Evolutionary conservation across 345 rosid species (phyloP).

Genomic region (Odontarrhena argentea): DNA sequence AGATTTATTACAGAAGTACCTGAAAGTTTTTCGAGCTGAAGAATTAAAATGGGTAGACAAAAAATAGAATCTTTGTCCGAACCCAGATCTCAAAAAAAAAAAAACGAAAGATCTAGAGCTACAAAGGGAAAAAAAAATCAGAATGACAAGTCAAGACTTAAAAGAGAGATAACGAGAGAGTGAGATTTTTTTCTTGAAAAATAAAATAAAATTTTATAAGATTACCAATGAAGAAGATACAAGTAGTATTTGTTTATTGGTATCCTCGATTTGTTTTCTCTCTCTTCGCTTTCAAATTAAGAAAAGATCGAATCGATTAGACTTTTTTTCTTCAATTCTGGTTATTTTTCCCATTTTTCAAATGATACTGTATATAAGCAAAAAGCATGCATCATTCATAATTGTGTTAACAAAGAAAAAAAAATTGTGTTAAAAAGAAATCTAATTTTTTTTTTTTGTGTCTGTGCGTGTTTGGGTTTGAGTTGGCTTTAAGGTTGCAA

Average conservation of each 20-base stretch:
- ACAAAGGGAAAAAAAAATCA: background rate
- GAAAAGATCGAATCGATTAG: background rate
- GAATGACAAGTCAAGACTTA: conserved; percentile 8
- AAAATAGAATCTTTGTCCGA: conserved; percentile 39
- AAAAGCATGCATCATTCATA: no score
- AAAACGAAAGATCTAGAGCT: conserved; percentile 32
- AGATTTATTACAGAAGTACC: conserved; percentile 38
- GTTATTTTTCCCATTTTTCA: conserved; percentile 20
- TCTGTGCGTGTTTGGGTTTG: no score
- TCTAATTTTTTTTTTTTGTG: background rate
- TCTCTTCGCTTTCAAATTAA: conserved; percentile 34
- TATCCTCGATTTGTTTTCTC: conserved; percentile 43
- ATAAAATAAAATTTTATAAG: no score
- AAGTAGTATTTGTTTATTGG: conserved; percentile 17
- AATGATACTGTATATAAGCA: background rate
- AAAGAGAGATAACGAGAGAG: conserved; percentile 14
- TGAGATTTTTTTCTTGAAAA: background rate
- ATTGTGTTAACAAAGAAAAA: background rate
- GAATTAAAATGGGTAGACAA: conserved; percentile 11
- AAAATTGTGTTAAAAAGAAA: background rate
- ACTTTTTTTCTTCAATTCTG: background rate
- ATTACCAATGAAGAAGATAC: conserved; percentile 14
- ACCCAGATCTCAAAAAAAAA: conserved; percentile 40
- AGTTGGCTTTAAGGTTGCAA: no score
- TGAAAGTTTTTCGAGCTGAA: conserved; percentile 21